These are phyloP conservation scores for Calonectria pseudoreteaudii DNA, from an alignment of 2,329 filamentous ascomycete species.

Conservation along the genomic window DNA sequence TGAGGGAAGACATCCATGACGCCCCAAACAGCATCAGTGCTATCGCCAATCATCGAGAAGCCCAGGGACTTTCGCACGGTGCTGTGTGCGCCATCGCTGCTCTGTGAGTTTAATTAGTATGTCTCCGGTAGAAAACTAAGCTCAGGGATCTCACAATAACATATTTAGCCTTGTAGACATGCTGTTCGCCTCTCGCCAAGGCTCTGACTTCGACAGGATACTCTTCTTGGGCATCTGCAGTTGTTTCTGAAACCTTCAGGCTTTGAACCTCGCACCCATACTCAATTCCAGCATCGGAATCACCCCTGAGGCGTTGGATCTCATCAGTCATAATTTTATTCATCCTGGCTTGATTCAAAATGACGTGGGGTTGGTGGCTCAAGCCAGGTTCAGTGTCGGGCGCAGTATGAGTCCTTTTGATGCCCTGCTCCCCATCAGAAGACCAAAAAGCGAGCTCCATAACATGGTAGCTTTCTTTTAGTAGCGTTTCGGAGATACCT, in stretches of 20 bases:
- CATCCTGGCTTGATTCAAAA: slow-evolving; percentile 32
- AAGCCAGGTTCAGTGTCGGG: slow-evolving; percentile 23
- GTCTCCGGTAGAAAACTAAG: not conserved
- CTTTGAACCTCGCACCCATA: slow-evolving; percentile 34
- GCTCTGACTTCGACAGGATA: slow-evolving; percentile 29
- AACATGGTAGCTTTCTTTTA: slow-evolving; percentile 69
- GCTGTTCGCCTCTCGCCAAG: not conserved
- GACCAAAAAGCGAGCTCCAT: slow-evolving; percentile 69
- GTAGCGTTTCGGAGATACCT: slow-evolving; percentile 63
- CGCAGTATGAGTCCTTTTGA: slow-evolving; percentile 15
- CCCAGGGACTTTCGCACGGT: slow-evolving; percentile 69
- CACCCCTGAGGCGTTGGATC: slow-evolving; percentile 14
- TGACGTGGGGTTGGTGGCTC: slow-evolving; percentile 32
- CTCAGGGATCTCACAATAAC: slow-evolving; percentile 25
- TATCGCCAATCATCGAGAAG: slow-evolving; percentile 66
- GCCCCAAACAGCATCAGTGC: slow-evolving; percentile 63
- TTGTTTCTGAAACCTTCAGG: slow-evolving; percentile 7
- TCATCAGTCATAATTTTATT: slow-evolving; percentile 29
- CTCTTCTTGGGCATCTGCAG: not conserved
- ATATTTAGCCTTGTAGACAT: slow-evolving; percentile 30
- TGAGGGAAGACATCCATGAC: slow-evolving; percentile 47
- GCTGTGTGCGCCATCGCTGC: slow-evolving; percentile 31
- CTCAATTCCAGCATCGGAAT: not conserved
- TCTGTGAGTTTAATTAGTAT: not conserved
- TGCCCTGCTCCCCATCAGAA: not conserved